Evolutionary conservation across 2,329 filamentous ascomycete genomes (phyloP).

Genomic region (Aspergillus calidoustus): DNA sequence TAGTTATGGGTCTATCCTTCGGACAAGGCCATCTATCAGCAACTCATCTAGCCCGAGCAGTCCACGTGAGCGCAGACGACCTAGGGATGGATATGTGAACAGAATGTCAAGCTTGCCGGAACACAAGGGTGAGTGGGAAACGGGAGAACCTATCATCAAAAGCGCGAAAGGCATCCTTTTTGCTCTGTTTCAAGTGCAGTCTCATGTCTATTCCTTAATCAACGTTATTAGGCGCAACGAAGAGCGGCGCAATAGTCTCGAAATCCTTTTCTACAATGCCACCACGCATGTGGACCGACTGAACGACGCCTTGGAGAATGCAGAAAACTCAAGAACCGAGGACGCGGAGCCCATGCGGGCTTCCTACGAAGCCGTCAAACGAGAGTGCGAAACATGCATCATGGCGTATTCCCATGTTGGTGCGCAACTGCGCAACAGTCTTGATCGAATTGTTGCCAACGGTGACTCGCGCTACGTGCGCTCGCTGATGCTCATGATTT

Average conservation of each 20-base stretch:
- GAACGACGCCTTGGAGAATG: slow-evolving; percentile 57
- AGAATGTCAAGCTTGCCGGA: slow-evolving; percentile 63
- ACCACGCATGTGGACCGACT: slow-evolving; percentile 61
- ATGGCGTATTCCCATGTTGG: slow-evolving; percentile 55
- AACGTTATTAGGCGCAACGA: slow-evolving; percentile 54
- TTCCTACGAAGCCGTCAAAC: slow-evolving; percentile 48
- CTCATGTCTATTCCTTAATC: slow-evolving; percentile 52
- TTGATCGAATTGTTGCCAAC: slow-evolving; percentile 57
- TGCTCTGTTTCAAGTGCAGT: slow-evolving; percentile 57
- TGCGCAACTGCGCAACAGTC: slow-evolving; percentile 53
- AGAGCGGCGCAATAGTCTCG: slow-evolving; percentile 55
- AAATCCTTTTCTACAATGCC: slow-evolving; percentile 61
- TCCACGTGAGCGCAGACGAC: slow-evolving; percentile 46
- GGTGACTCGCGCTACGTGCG: slow-evolving; percentile 62
- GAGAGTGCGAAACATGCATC: slow-evolving; percentile 55
- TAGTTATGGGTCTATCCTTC: slow-evolving; percentile 60
- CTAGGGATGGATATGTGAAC: slow-evolving; percentile 52
- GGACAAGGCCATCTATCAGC: slow-evolving; percentile 41
- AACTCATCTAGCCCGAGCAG: slow-evolving; percentile 52
- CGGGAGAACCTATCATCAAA: slow-evolving; percentile 57
- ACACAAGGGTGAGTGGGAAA: slow-evolving; percentile 54
- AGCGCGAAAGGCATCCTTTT: slow-evolving; percentile 61
- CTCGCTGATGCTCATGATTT: slow-evolving; percentile 62
- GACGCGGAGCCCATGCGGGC: slow-evolving; percentile 53
- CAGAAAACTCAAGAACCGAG: slow-evolving; percentile 54